Conservation (phyloP, 129 eudicot species). For the Ambrosia artemisiifolia region DNA sequence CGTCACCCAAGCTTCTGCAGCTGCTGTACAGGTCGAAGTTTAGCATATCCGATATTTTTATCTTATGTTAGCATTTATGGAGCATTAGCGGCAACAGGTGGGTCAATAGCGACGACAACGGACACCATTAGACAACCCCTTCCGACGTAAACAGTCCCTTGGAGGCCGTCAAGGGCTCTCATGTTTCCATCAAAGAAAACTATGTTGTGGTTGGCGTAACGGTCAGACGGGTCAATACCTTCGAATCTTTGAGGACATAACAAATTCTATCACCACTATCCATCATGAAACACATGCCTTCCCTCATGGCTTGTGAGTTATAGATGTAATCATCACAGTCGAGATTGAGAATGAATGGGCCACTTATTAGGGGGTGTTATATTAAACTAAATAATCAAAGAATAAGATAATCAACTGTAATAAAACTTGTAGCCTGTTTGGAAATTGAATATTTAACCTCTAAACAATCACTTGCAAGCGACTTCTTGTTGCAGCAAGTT, state of each 20-base stretch:
- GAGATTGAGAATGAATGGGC: conserved; percentile 81
- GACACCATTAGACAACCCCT: conserved; percentile 77
- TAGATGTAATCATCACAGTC: conserved; percentile 83
- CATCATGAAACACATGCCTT: conserved; percentile 94
- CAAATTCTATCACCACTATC: conserved; percentile 80
- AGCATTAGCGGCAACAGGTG: no score
- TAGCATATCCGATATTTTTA: no score
- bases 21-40: no score
- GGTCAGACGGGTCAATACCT: conserved; percentile 80
- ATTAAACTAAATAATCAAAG: not conserved
- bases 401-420: not conserved
- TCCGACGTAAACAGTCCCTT: conserved; percentile 84
- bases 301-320: conserved; percentile 85
- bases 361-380: conserved; percentile 21
- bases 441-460: not conserved
- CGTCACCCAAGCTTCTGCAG: no score
- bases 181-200: conserved; percentile 86
- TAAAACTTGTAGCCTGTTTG: not conserved
- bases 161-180: conserved; percentile 84
- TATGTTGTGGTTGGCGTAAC: conserved; percentile 81
- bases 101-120: no score
- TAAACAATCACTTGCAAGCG: no score
- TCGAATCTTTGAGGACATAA: conserved; percentile 75
- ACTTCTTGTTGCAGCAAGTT: no score
- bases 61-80: no score